Evolutionary conservation across 2,329 filamentous ascomycete species (phyloP).

Genomic region (Cladophialophora exuberans): DNA sequence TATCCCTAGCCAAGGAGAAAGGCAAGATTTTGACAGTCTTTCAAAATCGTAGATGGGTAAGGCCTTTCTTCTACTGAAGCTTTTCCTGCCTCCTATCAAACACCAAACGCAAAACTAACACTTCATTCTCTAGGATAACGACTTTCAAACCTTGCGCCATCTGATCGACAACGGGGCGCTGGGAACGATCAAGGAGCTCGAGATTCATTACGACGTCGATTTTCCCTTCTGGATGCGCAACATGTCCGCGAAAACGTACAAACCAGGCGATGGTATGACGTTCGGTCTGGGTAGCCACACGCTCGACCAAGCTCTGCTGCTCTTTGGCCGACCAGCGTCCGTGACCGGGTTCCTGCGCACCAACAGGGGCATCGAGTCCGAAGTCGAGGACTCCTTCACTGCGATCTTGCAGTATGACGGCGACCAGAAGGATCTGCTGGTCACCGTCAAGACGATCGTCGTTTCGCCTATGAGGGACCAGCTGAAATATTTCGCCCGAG

Average conservation of each 20-base stretch:
- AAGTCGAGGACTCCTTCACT: slow-evolving; percentile 55
- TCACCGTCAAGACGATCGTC: slow-evolving; percentile 69
- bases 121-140: slow-evolving; percentile 64
- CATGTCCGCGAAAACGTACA: slow-evolving; percentile 56
- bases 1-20: slow-evolving; percentile 56
- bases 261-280: slow-evolving; percentile 68
- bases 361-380: slow-evolving; percentile 62
- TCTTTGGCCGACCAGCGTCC: slow-evolving; percentile 68
- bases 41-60: slow-evolving; percentile 65
- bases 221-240: slow-evolving; percentile 22
- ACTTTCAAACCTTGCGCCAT: slow-evolving; percentile 70
- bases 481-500: slow-evolving; percentile 75
- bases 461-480: slow-evolving; percentile 70
- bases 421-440: slow-evolving; percentile 53
- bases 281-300: slow-evolving; percentile 75
- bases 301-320: slow-evolving; percentile 71
- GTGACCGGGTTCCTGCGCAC: slow-evolving; percentile 69
- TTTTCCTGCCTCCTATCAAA: neutral
- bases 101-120: neutral
- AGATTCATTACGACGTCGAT: slow-evolving; percentile 79
- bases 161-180: slow-evolving; percentile 63
- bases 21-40: slow-evolving; percentile 65
- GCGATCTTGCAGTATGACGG: slow-evolving; percentile 70
- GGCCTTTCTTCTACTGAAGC: neutral
- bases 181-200: slow-evolving; percentile 72